Evolutionary conservation across 2,329 filamentous ascomycete genomes (phyloP), one percentile per base, ranked within the genome.

Genomic region (Trichoderma brevicompactum): DNA sequence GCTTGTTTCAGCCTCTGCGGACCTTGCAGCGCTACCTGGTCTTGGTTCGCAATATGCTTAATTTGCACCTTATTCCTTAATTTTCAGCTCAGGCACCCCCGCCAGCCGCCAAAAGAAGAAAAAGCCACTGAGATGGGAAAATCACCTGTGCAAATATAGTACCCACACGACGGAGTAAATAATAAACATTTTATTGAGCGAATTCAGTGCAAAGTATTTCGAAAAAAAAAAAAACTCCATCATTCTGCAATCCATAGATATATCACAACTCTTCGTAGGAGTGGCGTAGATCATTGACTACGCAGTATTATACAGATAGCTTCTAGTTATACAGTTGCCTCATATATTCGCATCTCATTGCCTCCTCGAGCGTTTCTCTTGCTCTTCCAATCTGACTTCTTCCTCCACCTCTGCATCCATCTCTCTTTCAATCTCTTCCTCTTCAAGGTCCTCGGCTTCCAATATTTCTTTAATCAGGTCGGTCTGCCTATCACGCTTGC

Each of bases 401-500:
- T 69, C 72, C 28, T 73, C 74, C 3, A 64, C 70, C 65, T 77
- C 74, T 12, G 71, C 70, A 1, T 75, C 75, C 62, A 78, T 71
- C 68, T 78, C 72, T 55, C 67, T 68, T 34, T 71, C 73, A 46
- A 77, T 71, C 53, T 71, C 68, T 9, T 64, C 65, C 60, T 78
- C 74, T 55, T 74, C 75, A 23, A 70, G 70, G 32, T 72, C 71
- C 43, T 80, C 77, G 2, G 73, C 75, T 46, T 76, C 72, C 19
- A 77, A 69, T 43, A 80, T 66, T 71, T 83, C 78, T 64, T 78
- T 70, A 66, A 83, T 49, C 38, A 82, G 60, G 15, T 80, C 78
- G 34, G 75, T 73, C 58, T 77, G 71, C 70, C 71, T 75, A 68
- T 70, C 73, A 71, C 77, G 73, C 73, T 79, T 67, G 62, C 78